Evolutionary conservation across 2,329 filamentous ascomycete species (phyloP), one percentile per base, ranked within the genome.

Genomic region (Microdochium nivale): DNA sequence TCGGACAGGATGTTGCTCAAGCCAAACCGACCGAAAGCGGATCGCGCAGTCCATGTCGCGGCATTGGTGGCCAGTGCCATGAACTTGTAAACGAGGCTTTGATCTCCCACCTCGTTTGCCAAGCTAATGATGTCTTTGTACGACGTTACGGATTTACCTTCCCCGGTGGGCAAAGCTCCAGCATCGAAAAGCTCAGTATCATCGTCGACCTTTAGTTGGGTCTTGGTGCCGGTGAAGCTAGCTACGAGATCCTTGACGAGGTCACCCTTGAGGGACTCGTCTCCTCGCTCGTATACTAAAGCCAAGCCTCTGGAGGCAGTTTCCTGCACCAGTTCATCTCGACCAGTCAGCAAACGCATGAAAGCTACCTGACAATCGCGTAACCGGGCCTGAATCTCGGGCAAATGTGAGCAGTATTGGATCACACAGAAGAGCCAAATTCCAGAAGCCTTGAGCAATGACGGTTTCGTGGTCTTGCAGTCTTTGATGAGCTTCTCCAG

Each of bases 61-160:
- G 95, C 95, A 62, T 96, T 96, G 1, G 90, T 90, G 2, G 94
- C 94, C 58, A 99, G 78, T 0, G 91, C 92, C 94, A 99, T 99
- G 71, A 99, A 97, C 55, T 91, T 90, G 73, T 99, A 99, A 1
- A 97, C 88, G n/a, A 99, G 75, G 59, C 88, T 91, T 53, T 94
- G 92, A 62, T 99, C 92, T 11, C 94, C 94, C 32, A 96, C 91
- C 70, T 99, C 94, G 44, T 92, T 89, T n/a, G 94, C 94, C 48
- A 99, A 75, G 59, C 79, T 94, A 67, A 99, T 88, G 58, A 99
- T 97, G 63, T 99, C 94, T 65, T 95, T 96, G 73, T 99, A 99
- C 0, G 92, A 97, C 0, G 90, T 96, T 51, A 97, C 81, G 0
- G 90, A 90, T 58, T 80, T 89, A 8, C 90, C 90, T 57, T 96